These are phyloP conservation scores for Picochlorum sp. DNA, from an alignment of 139 green algal genomes.

Conservation along the genomic window DNA sequence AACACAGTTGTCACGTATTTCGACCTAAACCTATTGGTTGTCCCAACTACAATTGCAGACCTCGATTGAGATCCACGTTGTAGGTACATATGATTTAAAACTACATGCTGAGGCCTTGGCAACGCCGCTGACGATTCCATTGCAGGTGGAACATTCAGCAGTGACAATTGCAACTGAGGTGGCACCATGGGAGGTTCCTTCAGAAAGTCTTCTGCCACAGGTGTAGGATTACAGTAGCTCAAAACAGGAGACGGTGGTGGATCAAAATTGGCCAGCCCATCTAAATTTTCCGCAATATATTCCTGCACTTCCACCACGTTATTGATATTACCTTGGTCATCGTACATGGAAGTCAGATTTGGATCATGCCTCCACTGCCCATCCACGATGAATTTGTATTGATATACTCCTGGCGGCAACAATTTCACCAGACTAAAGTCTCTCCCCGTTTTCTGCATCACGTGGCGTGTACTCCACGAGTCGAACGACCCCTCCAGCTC, in stretches of 20 bases:
- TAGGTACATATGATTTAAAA: conserved; percentile 94
- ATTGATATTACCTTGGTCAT: conserved; percentile 97
- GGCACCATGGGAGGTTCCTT: conserved; percentile 93
- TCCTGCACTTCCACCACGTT: conserved; percentile 97
- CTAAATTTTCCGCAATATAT: conserved; percentile 92
- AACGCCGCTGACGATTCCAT: conserved; percentile 67
- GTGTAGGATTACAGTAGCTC: conserved; percentile 71
- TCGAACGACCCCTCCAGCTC: conserved; percentile 94
- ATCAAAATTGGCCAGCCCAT: conserved; percentile 81
- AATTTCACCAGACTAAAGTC: conserved; percentile 96
- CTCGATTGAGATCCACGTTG: conserved; percentile 34
- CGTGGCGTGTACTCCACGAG: conserved; percentile 75
- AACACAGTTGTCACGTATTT: conserved; percentile 97
- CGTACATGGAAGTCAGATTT: conserved; percentile 89
- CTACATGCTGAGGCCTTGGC: conserved; percentile 92
- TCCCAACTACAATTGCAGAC: conserved; percentile 70
- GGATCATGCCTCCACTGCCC: conserved; percentile 92
- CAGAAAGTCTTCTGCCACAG: conserved; percentile 74
- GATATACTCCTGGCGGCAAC: conserved; percentile 86
- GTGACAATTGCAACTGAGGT: conserved; percentile 89
- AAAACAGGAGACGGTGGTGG: conserved; percentile 72
- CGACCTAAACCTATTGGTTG: conserved; percentile 81
- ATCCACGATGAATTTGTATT: conserved; percentile 98
- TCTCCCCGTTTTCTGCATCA: conserved; percentile 72
- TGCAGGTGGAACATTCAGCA: conserved; percentile 87